Base-by-base conservation (phyloP, 2,329 filamentous ascomycete genomes). In the Botryosphaeria dothidea region DNA sequence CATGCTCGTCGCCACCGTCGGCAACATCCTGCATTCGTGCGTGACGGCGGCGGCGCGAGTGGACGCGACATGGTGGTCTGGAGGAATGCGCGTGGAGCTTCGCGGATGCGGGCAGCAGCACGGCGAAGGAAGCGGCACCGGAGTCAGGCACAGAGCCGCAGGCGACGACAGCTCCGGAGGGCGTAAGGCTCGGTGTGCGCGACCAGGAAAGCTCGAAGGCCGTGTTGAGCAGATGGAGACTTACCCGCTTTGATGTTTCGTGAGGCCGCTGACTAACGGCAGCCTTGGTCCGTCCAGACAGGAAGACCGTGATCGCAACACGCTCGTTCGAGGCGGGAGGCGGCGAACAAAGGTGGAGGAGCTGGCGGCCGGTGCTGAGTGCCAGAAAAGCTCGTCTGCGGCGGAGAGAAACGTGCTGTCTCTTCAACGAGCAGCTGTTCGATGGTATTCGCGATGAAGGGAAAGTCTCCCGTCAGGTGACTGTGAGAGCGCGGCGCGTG, bases 181-280 rank as follows among this genome's bases (percentile, higher is more conserved):
- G 61, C 49, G 36, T 19, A 19, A 49, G 49, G 38, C 36, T 27
- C 61, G 9, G 34, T 41, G 29, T 27, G 38, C 36, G 61, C 49
- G 48, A 34, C 38, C 38, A 56, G 21, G 27, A 25, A 64, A 45
- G 61, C 56, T 46, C 56, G 6, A 34, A 64, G 49, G 27, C 41
- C 29, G 61, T 54, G 43, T 56, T 31, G 49, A 56, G 38, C 4
- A 56, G 61, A 64, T 46, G 61, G 51, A 54, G 61, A 64, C 61
- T 64, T 64, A 64, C 61, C 56, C 56, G 56, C 56, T 60, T 60
- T 60, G 56, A 60, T 60, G 56, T 60, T 60, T 60, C 56, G 56
- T 60, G 56, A 60, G 56, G 56, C 38, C 56, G 56, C 56, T 60
- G 56, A 60, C 56, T 60, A 60, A 60, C 56, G 56, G 41, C 38